Evolutionary conservation across 495 filamentous ascomycete genomes (phyloP).

Genomic region (Aspergillus sclerotioniger): DNA sequence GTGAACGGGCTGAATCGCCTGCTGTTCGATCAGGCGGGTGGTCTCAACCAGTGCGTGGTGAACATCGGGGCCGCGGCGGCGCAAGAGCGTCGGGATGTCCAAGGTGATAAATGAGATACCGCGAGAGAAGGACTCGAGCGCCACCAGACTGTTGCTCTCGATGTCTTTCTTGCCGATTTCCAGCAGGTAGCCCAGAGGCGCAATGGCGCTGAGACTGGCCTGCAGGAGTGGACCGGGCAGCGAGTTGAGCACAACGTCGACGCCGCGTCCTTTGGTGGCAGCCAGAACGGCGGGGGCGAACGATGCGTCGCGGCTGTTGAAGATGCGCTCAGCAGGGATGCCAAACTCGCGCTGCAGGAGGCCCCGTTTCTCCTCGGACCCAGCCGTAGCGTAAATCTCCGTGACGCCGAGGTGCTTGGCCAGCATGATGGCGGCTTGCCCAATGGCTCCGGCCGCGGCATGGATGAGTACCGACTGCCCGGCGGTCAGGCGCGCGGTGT

Average conservation of each 20-base stretch:
- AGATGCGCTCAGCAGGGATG: constrained; percentile 54
- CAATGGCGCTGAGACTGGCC: not conserved
- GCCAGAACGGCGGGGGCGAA: constrained; percentile 40
- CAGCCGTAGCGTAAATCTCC: constrained; percentile 58
- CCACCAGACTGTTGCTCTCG: constrained; percentile 45
- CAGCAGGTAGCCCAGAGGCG: not conserved
- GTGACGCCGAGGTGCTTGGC: constrained; percentile 51
- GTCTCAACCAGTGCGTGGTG: not conserved
- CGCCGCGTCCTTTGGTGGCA: constrained; percentile 46
- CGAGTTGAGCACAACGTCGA: constrained; percentile 58
- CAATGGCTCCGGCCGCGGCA: constrained; percentile 55
- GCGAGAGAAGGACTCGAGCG: constrained; percentile 36
- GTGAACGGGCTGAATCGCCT: constrained; percentile 17
- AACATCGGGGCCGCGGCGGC: constrained; percentile 17
- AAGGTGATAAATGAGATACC: not conserved
- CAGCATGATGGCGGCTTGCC: constrained; percentile 59
- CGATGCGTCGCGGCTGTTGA: constrained; percentile 44
- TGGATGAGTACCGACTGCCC: constrained; percentile 61
- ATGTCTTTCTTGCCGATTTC: constrained; percentile 8
- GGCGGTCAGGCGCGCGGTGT: constrained; percentile 39
- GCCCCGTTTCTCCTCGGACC: constrained; percentile 48
- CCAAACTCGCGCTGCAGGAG: constrained; percentile 48
- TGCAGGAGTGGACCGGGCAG: constrained; percentile 24
- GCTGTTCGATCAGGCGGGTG: not conserved
- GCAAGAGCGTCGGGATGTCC: not conserved